Conservation (phyloP, 2,329 filamentous ascomycete genomes). For the Fusarium albidum region DNA sequence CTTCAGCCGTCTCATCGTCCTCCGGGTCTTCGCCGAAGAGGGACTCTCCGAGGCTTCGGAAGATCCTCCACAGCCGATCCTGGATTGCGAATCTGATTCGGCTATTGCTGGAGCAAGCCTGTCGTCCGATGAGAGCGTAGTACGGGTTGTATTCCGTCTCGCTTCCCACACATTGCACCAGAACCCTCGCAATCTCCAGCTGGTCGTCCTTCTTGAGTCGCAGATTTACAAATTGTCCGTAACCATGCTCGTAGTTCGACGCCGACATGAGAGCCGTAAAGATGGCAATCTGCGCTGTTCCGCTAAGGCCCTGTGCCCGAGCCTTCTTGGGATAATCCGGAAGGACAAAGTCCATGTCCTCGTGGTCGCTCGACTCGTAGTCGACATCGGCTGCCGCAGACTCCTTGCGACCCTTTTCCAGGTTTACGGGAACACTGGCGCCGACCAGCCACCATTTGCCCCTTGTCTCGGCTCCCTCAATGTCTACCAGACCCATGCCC, state of each 20-base stretch:
- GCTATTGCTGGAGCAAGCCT: constrained; percentile 74
- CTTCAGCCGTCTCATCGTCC: constrained; percentile 61
- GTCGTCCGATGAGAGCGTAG: constrained; percentile 85
- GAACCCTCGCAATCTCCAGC: constrained; percentile 84
- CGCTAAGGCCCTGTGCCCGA: constrained; percentile 84
- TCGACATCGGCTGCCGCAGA: constrained; percentile 41
- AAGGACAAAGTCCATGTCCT: constrained; percentile 58
- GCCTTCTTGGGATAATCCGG: constrained; percentile 79
- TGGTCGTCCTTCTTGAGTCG: constrained; percentile 87
- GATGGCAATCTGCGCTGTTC: constrained; percentile 85
- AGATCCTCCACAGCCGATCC: constrained; percentile 85
- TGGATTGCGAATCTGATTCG: constrained; percentile 86
- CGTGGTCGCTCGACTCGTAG: constrained; percentile 48
- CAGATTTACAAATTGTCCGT: constrained; percentile 80
- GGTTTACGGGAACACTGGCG: constrained; percentile 77
- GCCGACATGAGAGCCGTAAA: constrained; percentile 92
- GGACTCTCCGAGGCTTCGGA: constrained; percentile 84
- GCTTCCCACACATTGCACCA: constrained; percentile 85
- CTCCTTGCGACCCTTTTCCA: constrained; percentile 27
- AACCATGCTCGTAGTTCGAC: constrained; percentile 83
- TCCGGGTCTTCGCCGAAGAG: constrained; percentile 72
- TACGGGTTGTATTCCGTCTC: constrained; percentile 91
- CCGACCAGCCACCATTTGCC: constrained; percentile 99
- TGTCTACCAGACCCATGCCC: constrained; percentile 81
- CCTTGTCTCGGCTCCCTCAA: constrained; percentile 82